These are phyloP conservation scores for Pseudogymnoascus sp. DNA, from an alignment of 2,329 filamentous ascomycete species.

Conservation along the genomic window DNA sequence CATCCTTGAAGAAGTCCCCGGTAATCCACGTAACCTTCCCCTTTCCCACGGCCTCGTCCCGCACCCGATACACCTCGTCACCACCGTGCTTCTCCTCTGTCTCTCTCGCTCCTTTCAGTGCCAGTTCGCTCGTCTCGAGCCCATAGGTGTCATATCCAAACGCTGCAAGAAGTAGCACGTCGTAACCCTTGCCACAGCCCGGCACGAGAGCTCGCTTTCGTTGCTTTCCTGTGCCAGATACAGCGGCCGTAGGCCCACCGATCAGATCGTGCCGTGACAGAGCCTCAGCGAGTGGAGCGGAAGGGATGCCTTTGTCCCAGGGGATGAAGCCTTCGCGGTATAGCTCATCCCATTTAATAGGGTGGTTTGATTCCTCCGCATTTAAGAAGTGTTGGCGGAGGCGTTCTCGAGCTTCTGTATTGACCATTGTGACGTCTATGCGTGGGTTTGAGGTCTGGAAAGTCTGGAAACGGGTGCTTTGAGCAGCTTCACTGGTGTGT, in stretches of 20 bases:
- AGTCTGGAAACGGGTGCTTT: not conserved
- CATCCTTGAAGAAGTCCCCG: conserved; percentile 60
- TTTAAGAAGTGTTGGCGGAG: conserved; percentile 22
- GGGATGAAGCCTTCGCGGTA: conserved; percentile 40
- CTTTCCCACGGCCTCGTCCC: conserved; percentile 31
- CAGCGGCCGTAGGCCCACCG: conserved; percentile 18
- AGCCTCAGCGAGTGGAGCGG: conserved; percentile 45
- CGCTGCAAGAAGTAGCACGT: conserved; percentile 65
- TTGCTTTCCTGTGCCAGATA: conserved; percentile 13
- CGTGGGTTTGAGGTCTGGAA: not conserved
- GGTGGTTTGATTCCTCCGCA: conserved; percentile 16
- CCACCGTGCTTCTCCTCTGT: conserved; percentile 8
- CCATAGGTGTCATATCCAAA: conserved; percentile 73
- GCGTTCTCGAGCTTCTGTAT: conserved; percentile 17
- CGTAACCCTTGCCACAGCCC: conserved; percentile 75
- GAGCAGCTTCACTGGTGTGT: not conserved
- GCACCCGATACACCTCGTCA: not conserved
- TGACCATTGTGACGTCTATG: conserved; percentile 2
- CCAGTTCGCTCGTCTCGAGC: conserved; percentile 52
- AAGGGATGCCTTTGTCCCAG: conserved; percentile 50
- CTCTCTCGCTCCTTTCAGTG: conserved; percentile 32
- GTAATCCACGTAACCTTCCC: conserved; percentile 49
- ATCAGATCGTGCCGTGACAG: conserved; percentile 41
- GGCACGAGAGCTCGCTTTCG: conserved; percentile 60
- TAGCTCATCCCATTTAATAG: conserved; percentile 38